These are phyloP conservation scores for Paecilomyces variotii DNA, from an alignment of 2,329 filamentous ascomycete genomes.

Conservation along the genomic window DNA sequence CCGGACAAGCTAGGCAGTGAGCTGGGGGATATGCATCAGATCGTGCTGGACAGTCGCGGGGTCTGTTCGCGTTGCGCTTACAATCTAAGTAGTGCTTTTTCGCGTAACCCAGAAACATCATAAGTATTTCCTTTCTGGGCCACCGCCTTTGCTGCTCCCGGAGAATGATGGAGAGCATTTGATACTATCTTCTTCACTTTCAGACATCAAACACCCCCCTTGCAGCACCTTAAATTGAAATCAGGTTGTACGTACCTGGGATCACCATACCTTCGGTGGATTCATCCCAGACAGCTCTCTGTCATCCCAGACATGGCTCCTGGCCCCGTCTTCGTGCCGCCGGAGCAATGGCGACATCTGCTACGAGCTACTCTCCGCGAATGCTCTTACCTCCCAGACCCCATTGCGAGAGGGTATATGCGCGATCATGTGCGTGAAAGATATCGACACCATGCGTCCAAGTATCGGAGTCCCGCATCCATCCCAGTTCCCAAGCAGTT, in stretches of 20 bases:
- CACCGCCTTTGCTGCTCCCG: neutral
- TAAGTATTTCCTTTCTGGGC: neutral
- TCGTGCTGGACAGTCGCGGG: constrained; percentile 2
- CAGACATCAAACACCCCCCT: neutral
- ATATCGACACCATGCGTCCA: constrained; percentile 37
- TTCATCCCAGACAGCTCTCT: neutral
- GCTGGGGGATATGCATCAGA: neutral
- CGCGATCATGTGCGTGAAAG: constrained; percentile 39
- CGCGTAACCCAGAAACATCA: neutral
- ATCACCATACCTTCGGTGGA: too few species aligned
- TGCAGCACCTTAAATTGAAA: neutral
- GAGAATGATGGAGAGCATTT: neutral
- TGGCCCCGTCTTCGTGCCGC: constrained; percentile 16
- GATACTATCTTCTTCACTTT: neutral
- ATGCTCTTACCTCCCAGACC: constrained; percentile 53
- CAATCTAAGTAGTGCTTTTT: neutral
- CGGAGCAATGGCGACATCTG: constrained; percentile 36
- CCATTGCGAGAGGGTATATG: constrained; percentile 44
- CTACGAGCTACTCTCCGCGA: constrained; percentile 52
- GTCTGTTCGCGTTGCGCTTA: constrained; percentile 1
- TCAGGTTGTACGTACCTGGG: neutral
- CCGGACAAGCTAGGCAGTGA: neutral
- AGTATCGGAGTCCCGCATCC: constrained; percentile 9
- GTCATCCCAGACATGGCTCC: constrained; percentile 8
- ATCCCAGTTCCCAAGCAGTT: constrained; percentile 10